Evolutionary conservation across 192 early-diverging fungal genomes (phyloP).

Genomic region (Linderina pennispora): DNA sequence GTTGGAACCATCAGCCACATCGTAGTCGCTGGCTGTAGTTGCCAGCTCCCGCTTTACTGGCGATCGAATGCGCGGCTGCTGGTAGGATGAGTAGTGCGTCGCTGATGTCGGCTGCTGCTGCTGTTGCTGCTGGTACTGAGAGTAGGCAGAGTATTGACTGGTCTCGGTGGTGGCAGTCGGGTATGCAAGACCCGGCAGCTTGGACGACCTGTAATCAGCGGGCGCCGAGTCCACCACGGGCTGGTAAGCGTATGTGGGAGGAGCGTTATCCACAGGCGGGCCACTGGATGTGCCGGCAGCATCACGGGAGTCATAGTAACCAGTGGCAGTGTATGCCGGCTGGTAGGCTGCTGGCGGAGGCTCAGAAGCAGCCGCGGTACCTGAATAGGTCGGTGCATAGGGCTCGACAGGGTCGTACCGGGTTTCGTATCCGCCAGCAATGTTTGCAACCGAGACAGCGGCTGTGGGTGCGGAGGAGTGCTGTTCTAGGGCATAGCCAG

Average conservation of each 20-base stretch:
- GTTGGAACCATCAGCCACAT: slow-evolving; percentile 5
- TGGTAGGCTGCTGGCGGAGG: too few relatives aligned
- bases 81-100: background rate
- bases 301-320: too few relatives aligned
- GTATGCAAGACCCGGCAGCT: background rate
- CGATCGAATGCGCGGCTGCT: background rate
- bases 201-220: too few relatives aligned
- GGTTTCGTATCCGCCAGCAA: background rate
- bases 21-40: slow-evolving; percentile 4
- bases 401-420: too few relatives aligned
- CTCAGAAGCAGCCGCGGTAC: too few relatives aligned
- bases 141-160: background rate
- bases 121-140: background rate
- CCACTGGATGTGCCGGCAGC: too few relatives aligned
- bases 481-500: background rate
- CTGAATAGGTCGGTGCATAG: too few relatives aligned
- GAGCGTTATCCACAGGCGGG: too few relatives aligned
- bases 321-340: too few relatives aligned
- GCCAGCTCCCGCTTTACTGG: slow-evolving; percentile 8
- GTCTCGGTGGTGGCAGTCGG: background rate
- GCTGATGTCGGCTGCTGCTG: background rate
- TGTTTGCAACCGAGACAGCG: background rate
- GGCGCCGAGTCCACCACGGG: too few relatives aligned
- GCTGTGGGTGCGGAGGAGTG: background rate
- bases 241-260: too few relatives aligned